A percentile compares a stretch with the other conserved stretches of the same genome.
phyloP scores from a whole-genome alignment of 768 basidiomycete genomes.

The Suillus luteus region DNA sequence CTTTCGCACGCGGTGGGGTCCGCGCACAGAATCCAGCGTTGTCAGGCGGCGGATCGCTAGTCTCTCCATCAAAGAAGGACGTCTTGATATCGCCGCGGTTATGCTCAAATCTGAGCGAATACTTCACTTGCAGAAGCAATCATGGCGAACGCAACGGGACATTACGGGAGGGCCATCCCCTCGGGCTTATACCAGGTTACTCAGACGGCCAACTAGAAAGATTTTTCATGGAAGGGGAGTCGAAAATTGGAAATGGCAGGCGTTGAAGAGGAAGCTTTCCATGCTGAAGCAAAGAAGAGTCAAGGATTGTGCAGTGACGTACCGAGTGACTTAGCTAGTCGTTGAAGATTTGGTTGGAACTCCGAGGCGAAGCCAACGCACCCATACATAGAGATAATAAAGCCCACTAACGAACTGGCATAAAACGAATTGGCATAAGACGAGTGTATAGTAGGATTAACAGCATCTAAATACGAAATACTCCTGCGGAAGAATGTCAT shows the following conservation, averaged over 20 bases:
- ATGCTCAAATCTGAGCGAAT: constrained; percentile 26
- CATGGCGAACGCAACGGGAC: constrained; percentile 17
- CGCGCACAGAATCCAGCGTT: constrained; percentile 51
- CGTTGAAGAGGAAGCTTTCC: constrained; percentile 27
- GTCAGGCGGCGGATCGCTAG: constrained; percentile 61
- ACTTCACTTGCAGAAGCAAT: constrained; percentile 13
- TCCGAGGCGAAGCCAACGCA: constrained; percentile 4
- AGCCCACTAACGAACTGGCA: constrained; percentile 3
- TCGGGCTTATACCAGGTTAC: constrained; percentile 14
- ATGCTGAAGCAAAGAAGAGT: constrained; percentile 12
- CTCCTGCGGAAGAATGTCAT: constrained; percentile 5
- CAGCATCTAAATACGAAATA: constrained; percentile 9
- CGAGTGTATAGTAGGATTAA: constrained; percentile 10
- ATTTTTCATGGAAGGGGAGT: constrained; percentile 28
- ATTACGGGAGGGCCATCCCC: constrained; percentile 11
- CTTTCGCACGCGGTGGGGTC: constrained; percentile 60
- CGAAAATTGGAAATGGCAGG: constrained; percentile 34
- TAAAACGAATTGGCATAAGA: constrained; percentile 3
- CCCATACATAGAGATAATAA: constrained; percentile 8
- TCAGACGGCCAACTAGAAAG: constrained; percentile 25
- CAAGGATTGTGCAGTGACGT: constrained; percentile 2
- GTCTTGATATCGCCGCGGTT: constrained; percentile 46
- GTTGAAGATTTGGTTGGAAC: constrained; percentile 2
- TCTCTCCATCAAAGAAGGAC: constrained; percentile 67
- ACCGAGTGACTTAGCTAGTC: constrained; percentile 10